Base-by-base conservation (phyloP, 495 filamentous ascomycete species). In the Hypoxylon lienhwacheense region DNA sequence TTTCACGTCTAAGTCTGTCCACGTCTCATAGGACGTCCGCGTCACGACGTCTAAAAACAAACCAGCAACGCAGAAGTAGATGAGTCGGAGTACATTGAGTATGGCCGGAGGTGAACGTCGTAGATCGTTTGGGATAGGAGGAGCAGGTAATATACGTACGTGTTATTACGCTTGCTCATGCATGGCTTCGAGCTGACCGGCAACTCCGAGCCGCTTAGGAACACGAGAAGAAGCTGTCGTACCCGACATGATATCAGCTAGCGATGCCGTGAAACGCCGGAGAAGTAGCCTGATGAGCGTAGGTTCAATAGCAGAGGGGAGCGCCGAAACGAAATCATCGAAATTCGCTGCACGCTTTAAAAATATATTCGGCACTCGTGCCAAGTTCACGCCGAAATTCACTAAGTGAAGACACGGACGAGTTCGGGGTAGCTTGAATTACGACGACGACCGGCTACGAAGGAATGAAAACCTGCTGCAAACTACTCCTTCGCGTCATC, bases 91-190 rank as follows among this genome's bases (percentile, higher is more conserved):
- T 15, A 40, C 24, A 39, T 24, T 11, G 11, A 11, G 14, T 8
- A 51, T 53, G 57, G 32, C 29, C 1, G 21, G 29, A 7, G 40
- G 46, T 19, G 60, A 66, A 41, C 48, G 47, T 19, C 57, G 53
- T 1, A 64, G 39, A 32, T 68, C 66, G 16, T 68, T 68, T 55
- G 66, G 66, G 12, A 66, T 68, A 21, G 66, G 66, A 28, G 66
- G 66, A 15, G 66, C 66, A 1, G 66, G 66, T 2, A 68, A 68
- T 14, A 68, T 68, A 22, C 57, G 66, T 68, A 66, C 21, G 57
- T 8, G 3, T 15, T 4, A n/a, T 32, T 15, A n/a, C 10, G 6
- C 25, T 15, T 21, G 11, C 44, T 24, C 14, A 21, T 21, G 2
- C 11, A 24, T 31, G 11, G 21, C 29, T 10, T 24, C 4, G 16